Percentiles rank a stretch among this genome's conserved stretches.
These are phyloP conservation scores for Orbilia javanica DNA, from an alignment of 2,329 filamentous ascomycete species.

Conservation along the genomic window DNA sequence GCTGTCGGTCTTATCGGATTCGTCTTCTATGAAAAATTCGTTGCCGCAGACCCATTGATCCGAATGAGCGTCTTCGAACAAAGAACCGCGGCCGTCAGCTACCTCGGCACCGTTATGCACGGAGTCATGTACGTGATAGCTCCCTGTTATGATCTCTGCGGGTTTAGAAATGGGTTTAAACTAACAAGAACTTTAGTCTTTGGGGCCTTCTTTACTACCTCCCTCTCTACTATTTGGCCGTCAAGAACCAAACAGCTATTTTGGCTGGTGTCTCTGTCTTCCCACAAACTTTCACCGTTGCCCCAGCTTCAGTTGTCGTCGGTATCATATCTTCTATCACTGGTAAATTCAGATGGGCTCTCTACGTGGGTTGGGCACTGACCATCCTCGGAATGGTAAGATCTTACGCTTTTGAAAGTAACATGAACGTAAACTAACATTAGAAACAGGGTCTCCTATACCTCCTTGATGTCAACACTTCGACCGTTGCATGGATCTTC, in stretches of 20 bases:
- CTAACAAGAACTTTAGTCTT: slow-evolving; percentile 62
- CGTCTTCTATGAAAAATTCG: slow-evolving; percentile 70
- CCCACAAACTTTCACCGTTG: slow-evolving; percentile 74
- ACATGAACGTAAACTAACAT: slow-evolving; percentile 8
- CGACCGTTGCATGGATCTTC: slow-evolving; percentile 72
- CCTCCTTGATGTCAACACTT: slow-evolving; percentile 69
- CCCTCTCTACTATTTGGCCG: slow-evolving; percentile 69
- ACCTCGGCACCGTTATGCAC: slow-evolving; percentile 71
- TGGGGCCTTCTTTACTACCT: slow-evolving; percentile 72
- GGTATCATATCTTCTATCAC: slow-evolving; percentile 71
- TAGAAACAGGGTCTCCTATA: slow-evolving; percentile 68
- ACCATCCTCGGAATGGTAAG: slow-evolving; percentile 70
- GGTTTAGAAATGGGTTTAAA: neutral
- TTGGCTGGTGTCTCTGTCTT: slow-evolving; percentile 72
- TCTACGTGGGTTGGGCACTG: slow-evolving; percentile 74
- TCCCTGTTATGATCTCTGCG: neutral
- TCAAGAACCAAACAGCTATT: slow-evolving; percentile 71
- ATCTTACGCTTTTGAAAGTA: neutral
- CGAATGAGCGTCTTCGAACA: slow-evolving; percentile 68
- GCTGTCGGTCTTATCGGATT: slow-evolving; percentile 69
- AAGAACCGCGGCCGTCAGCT: slow-evolving; percentile 69
- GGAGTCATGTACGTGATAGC: slow-evolving; percentile 67
- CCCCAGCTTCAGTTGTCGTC: slow-evolving; percentile 72
- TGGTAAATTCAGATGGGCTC: slow-evolving; percentile 73
- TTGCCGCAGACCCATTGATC: slow-evolving; percentile 70